Evolutionary conservation across 352 stramenopile genomes (phyloP).

Genomic region (Phytophthora europaea): DNA sequence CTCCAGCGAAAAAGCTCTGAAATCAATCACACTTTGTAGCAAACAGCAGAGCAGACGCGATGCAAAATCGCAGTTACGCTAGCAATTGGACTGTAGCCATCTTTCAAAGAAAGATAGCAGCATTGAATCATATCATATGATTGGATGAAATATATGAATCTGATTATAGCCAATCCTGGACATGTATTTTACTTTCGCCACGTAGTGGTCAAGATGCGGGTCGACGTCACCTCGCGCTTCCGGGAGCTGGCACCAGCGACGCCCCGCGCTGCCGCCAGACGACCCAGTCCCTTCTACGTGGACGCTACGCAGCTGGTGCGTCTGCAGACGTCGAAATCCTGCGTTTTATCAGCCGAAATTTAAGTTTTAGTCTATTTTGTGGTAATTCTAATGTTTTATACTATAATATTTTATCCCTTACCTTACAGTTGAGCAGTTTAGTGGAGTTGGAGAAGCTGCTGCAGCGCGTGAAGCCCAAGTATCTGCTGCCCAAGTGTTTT

Average conservation of each 20-base stretch:
- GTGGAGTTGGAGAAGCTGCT: constrained; percentile 68
- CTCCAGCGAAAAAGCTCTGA: too few species aligned
- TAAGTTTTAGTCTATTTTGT: too few species aligned
- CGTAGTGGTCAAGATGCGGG: constrained; percentile 29
- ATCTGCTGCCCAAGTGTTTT: constrained; percentile 68
- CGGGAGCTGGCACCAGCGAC: constrained; percentile 42
- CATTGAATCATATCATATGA: background rate
- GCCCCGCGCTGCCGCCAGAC: background rate
- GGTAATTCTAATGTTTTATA: background rate
- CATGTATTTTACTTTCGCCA: constrained; percentile 16
- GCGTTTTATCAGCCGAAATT: background rate
- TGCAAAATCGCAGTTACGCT: too few species aligned
- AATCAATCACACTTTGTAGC: too few species aligned
- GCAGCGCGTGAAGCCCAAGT: constrained; percentile 55
- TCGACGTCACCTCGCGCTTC: constrained; percentile 51
- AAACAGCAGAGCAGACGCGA: too few species aligned
- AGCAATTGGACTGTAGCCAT: constrained; percentile 2
- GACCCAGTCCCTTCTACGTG: constrained; percentile 21
- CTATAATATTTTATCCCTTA: background rate
- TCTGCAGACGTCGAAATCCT: constrained; percentile 2
- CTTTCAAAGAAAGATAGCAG: constrained; percentile 12
- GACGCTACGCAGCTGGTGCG: constrained; percentile 48
- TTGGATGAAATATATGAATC: constrained; percentile 8
- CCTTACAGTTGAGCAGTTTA: constrained; percentile 54
- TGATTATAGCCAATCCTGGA: constrained; percentile 16